Evolutionary conservation across 257 asterid genomes (phyloP), one percentile per base, ranked within the genome.

Genomic region (Solanum appendiculatum): DNA sequence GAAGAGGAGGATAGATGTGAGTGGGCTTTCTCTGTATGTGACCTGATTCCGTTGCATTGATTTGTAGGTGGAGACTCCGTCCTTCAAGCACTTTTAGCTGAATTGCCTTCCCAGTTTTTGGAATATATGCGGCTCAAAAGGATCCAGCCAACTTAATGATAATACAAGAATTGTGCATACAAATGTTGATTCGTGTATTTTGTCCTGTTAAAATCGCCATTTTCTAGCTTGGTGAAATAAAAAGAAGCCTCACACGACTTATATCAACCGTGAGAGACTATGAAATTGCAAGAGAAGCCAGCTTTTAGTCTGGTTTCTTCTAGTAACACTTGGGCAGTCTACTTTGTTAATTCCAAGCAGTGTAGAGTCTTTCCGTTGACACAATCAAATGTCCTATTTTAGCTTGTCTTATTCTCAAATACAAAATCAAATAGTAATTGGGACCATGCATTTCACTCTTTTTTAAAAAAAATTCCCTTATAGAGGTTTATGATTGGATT

Each of bases 71-170:
- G 97, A 88, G 97, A 95, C 69, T 93, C 97, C 5, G 93, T 97
- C 36, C 96, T 93, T 89, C 98, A 95, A 73, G 93, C 98, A 6
- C 98, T 97, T 89, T 90, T 97, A 88, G 99, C 96, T 16, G 98
- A 97, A 86, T 83, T 97, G 83, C 99, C 99, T 9, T 88, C 98
- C 25, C 99, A 97, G 89, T 95, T 97, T 91, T 91, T 97, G 93
- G 88, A 93, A 25, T 97, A 96, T 68, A 87, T 93, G 89, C 96
- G 31, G 85, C 44, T 81, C 29, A 81, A 48, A 48, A 81, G 94
- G 85, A 88, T 92, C 93, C 87, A 81, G 58, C 99, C 99, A 66
- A 88, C 56, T 69, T 68, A 87, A 84, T 92, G 91, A 91, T 86
- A 73, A 84, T 83, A 85, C 86, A 23, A 68, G 87, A 85, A 91